Percentiles rank a stretch among this genome's conserved stretches.
phyloP scores from a whole-genome alignment of 495 filamentous ascomycete genomes.

The Hypoxylon rickii region DNA sequence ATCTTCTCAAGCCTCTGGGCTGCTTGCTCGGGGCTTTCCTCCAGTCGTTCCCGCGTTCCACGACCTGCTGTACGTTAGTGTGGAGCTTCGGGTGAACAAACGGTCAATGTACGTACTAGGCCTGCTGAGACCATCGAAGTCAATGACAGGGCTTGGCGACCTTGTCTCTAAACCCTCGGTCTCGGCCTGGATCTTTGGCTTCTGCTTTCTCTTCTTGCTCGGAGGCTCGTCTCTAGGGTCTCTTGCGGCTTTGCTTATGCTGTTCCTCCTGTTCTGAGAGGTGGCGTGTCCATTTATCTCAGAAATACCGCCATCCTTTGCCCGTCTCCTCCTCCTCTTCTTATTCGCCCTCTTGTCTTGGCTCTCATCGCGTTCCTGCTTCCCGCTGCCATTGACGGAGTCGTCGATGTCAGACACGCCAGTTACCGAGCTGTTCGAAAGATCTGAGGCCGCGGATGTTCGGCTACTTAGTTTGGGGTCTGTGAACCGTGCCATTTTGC shows the following conservation, averaged over 20 bases:
- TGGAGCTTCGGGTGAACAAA: neutral
- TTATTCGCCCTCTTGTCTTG: conserved; percentile 26
- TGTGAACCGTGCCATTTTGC: conserved; percentile 39
- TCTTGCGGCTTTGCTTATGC: conserved; percentile 69
- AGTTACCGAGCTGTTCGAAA: conserved; percentile 21
- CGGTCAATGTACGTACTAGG: conserved; percentile 55
- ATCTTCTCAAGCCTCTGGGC: conserved; percentile 74
- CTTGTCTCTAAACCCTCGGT: conserved; percentile 39
- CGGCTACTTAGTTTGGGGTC: conserved; percentile 9
- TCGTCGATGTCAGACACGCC: conserved; percentile 31
- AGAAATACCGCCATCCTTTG: conserved; percentile 34
- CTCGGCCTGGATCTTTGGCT: conserved; percentile 43
- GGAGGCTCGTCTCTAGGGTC: conserved; percentile 74
- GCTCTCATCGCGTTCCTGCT: conserved; percentile 8
- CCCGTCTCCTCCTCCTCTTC: conserved; percentile 33
- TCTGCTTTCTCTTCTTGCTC: conserved; percentile 43
- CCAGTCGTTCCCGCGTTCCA: conserved; percentile 79
- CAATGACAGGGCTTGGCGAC: conserved; percentile 67
- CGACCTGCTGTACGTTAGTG: conserved; percentile 55
- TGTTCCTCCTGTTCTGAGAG: conserved; percentile 47
- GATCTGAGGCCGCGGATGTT: neutral
- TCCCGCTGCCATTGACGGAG: conserved; percentile 31
- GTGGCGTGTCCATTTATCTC: conserved; percentile 34
- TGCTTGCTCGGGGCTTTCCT: conserved; percentile 76
- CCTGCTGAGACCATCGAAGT: conserved; percentile 76